Evolutionary conservation across 2,329 filamentous ascomycete species (phyloP).

Genomic region (Fusarium nygamai): DNA sequence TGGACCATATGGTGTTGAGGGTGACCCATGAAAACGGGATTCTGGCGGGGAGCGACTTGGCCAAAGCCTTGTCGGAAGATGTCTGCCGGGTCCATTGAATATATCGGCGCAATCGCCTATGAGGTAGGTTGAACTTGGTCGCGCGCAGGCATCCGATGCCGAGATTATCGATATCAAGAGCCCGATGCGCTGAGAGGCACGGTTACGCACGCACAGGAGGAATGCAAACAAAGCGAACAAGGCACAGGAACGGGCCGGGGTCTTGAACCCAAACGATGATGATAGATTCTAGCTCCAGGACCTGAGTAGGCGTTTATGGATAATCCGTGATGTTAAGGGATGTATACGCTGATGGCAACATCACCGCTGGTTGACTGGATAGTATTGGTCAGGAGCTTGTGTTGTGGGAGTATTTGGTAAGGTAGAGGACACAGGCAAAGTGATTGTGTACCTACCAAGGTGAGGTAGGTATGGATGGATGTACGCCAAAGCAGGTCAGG

Average conservation of each 20-base stretch:
- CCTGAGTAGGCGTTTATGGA: constrained; percentile 2
- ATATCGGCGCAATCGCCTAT: constrained; percentile 3
- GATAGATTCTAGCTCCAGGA: constrained; percentile 1
- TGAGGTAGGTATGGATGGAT: background rate
- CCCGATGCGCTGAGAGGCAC: constrained; percentile 26
- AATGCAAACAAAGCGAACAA: constrained; percentile 14
- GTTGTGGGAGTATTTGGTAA: constrained; percentile 1
- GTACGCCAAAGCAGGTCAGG: constrained; percentile 18
- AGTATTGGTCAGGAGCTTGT: constrained; percentile 15
- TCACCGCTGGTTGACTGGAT: constrained; percentile 2
- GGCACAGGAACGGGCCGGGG: constrained; percentile 12
- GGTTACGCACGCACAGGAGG: constrained; percentile 15
- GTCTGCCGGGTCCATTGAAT: constrained; percentile 66
- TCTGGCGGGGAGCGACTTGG: constrained; percentile 53
- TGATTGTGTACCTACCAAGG: constrained; percentile 12
- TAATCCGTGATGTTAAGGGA: background rate
- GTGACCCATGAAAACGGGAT: constrained; percentile 45
- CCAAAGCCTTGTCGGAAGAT: constrained; percentile 69
- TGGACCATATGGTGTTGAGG: constrained; percentile 40
- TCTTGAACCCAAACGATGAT: constrained; percentile 8
- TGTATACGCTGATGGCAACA: background rate
- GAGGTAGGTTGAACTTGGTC: background rate
- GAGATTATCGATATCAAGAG: constrained; percentile 26
- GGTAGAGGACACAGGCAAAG: constrained; percentile 1
- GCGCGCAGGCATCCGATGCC: constrained; percentile 21